Evolutionary conservation across 768 basidiomycete species (phyloP).

Genomic region (Lactifluus pinguis): DNA sequence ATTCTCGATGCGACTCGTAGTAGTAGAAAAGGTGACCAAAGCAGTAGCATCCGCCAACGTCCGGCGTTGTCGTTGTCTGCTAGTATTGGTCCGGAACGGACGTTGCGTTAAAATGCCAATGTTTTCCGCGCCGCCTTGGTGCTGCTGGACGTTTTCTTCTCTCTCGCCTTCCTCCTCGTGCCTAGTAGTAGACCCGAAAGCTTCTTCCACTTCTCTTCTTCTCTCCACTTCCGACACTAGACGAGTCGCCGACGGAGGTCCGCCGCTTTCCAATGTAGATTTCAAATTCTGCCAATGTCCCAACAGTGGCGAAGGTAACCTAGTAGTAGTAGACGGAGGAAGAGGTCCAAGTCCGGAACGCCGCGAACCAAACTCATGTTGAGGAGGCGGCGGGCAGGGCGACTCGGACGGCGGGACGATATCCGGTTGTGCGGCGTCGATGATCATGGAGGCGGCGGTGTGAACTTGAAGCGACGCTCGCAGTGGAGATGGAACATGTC

Average conservation of each 20-base stretch:
- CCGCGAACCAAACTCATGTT: neutral
- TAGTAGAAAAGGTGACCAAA: neutral
- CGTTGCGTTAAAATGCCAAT: neutral
- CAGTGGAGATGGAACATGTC: constrained; percentile 7
- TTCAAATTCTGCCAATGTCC: neutral
- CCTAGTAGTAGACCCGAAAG: neutral
- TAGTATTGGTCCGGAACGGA: too few species aligned
- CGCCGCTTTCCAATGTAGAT: neutral
- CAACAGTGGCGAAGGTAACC: neutral
- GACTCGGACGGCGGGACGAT: too few species aligned
- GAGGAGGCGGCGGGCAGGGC: neutral
- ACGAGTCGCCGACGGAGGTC: too few species aligned
- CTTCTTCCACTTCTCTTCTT: too few species aligned
- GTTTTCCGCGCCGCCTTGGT: neutral
- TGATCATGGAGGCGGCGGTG: neutral
- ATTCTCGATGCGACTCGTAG: neutral
- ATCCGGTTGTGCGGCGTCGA: neutral
- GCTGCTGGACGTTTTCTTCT: neutral
- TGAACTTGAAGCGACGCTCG: neutral
- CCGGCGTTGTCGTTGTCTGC: neutral
- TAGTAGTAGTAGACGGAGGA: neutral
- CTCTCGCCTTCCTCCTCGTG: neutral
- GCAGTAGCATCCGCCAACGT: neutral
- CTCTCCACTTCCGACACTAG: too few species aligned
- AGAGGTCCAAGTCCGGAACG: neutral